Percentiles rank a stretch among this genome's conserved stretches.
phyloP scores from a whole-genome alignment of 2,329 filamentous ascomycete species.

The Colletotrichum gigasporum region DNA sequence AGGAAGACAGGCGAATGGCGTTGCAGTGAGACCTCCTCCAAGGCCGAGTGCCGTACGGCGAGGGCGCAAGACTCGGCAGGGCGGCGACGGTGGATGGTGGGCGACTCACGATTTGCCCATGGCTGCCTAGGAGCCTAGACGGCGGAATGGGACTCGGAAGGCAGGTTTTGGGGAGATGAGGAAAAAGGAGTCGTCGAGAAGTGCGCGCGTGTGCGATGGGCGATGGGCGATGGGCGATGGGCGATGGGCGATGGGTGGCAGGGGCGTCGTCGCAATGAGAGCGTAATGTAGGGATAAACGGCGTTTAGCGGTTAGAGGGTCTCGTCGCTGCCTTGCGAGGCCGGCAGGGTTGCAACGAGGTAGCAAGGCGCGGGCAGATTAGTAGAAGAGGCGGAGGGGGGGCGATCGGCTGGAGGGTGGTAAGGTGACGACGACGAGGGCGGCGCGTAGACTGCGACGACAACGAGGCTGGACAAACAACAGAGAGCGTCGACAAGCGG shows the following conservation, averaged over 20 bases:
- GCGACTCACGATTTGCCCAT: constrained; percentile 60
- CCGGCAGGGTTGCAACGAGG: not conserved
- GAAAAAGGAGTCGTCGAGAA: not conserved
- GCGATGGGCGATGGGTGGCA: not conserved
- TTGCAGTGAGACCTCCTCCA: not conserved
- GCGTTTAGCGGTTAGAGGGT: constrained; percentile 1
- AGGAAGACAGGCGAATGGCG: not conserved
- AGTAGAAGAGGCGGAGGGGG: not conserved
- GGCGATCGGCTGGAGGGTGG: not conserved
- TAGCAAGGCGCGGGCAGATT: not conserved
- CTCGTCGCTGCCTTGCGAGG: constrained; percentile 2
- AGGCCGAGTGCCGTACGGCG: not conserved
- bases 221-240: no score
- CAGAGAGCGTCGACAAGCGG: constrained; percentile 8
- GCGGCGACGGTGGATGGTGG: not conserved
- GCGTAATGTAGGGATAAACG: not conserved
- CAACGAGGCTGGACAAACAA: constrained; percentile 13
- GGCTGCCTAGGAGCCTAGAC: constrained; percentile 8
- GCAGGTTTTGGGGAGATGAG: not conserved
- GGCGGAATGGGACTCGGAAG: not conserved
- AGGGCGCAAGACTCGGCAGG: not conserved
- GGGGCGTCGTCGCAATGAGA: constrained; percentile 2
- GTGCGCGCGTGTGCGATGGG: not conserved
- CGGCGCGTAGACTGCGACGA: not conserved
- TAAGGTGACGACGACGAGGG: not conserved